Conservation (phyloP, 768 basidiomycete species). For the Lentinula edodes region DNA sequence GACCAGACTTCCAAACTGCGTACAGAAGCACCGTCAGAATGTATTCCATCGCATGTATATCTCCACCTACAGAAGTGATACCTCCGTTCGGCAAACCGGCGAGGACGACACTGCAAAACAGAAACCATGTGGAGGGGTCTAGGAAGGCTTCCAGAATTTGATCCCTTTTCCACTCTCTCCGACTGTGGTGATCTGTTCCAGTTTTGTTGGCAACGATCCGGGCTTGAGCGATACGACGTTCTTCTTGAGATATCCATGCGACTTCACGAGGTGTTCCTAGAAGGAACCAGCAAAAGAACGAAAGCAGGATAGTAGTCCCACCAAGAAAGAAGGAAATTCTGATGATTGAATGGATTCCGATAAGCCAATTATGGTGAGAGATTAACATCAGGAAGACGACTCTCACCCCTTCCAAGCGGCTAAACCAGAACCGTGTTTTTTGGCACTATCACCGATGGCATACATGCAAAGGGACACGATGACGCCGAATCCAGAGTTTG, state of each 20-base stretch:
- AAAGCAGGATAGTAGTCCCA: conserved; percentile 7
- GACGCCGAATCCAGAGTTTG: conserved; percentile 9
- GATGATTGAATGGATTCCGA: neutral
- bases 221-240: conserved; percentile 6
- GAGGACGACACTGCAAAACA: conserved; percentile 5
- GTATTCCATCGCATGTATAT: neutral
- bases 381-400: neutral
- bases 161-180: conserved; percentile 7
- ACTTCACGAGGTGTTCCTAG: conserved; percentile 10
- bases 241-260: conserved; percentile 7
- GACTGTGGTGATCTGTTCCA: conserved; percentile 7
- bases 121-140: conserved; percentile 9
- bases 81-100: conserved; percentile 9
- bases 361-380: neutral
- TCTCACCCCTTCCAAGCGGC: conserved; percentile 11
- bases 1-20: conserved; percentile 9
- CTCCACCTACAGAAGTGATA: conserved; percentile 7
- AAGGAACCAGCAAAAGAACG: conserved; percentile 7
- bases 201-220: conserved; percentile 7
- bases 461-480: conserved; percentile 7
- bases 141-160: conserved; percentile 6
- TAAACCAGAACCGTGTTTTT: conserved; percentile 2
- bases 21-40: neutral
- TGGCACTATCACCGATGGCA: conserved; percentile 4
- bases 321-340: conserved; percentile 11